A percentile compares a stretch with the other conserved stretches of the same genome.
Evolutionary conservation across 306 rosid species (phyloP).

Genomic region (Fragaria nilgerrensis): DNA sequence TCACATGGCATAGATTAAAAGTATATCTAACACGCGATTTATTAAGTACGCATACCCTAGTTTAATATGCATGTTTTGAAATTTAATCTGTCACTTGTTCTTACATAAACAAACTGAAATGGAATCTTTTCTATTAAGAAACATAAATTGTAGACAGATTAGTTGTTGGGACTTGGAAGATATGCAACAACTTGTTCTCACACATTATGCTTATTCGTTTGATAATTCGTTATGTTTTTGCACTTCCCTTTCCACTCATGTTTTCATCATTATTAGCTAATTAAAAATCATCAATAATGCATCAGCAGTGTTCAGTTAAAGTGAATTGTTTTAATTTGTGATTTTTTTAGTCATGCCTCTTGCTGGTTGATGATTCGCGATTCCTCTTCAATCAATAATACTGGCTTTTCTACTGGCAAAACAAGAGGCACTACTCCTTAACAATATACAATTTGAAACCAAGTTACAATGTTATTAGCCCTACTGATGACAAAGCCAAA

Average conservation of each 20-base stretch:
- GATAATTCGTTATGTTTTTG: not conserved
- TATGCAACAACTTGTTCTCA: not conserved
- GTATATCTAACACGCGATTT: not conserved
- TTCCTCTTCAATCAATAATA: too few relatives aligned
- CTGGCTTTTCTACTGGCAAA: too few relatives aligned
- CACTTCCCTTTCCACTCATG: not conserved
- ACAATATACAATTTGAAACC: too few relatives aligned
- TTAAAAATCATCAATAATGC: not conserved
- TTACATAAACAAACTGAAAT: not conserved
- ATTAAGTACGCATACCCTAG: not conserved
- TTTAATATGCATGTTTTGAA: not conserved
- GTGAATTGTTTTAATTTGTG: not conserved
- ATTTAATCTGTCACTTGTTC: not conserved
- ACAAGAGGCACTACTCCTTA: too few relatives aligned
- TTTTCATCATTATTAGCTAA: not conserved
- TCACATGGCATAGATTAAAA: not conserved
- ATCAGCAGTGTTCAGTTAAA: not conserved
- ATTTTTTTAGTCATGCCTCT: not conserved
- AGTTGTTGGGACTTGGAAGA: not conserved
- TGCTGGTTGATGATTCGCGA: too few relatives aligned
- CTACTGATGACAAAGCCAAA: too few relatives aligned
- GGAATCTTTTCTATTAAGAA: slow-evolving; percentile 3
- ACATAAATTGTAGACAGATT: not conserved
- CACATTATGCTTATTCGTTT: slow-evolving; percentile 5
- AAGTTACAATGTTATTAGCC: too few relatives aligned